phyloP scores from a whole-genome alignment of 345 rosid genomes.

The Populus deltoides region DNA sequence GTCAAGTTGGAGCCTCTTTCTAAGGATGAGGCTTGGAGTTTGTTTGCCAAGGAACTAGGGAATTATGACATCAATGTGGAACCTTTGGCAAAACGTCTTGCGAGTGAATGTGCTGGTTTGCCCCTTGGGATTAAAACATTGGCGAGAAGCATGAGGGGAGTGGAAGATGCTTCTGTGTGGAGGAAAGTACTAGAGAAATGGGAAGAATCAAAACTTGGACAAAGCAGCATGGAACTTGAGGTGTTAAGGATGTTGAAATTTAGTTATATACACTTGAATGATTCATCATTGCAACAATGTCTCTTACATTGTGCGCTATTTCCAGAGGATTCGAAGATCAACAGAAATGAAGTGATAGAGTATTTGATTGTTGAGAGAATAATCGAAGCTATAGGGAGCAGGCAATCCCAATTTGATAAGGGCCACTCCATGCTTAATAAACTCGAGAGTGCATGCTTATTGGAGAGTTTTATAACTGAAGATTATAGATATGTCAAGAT shows the following conservation, averaged over 20 bases:
- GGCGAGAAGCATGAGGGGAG: slow-evolving; percentile 4
- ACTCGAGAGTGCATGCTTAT: slow-evolving; percentile 5
- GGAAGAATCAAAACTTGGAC: background rate
- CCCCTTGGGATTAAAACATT: background rate
- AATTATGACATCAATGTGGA: background rate
- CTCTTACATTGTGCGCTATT: slow-evolving; percentile 23
- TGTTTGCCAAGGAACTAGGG: background rate
- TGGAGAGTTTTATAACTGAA: background rate
- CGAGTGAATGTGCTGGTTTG: background rate
- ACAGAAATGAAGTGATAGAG: slow-evolving; percentile 8
- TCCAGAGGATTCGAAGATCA: background rate
- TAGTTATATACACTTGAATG: slow-evolving; percentile 12
- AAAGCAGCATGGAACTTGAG: background rate
- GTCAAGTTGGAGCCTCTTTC: background rate
- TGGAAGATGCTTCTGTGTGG: slow-evolving; percentile 11
- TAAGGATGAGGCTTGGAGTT: background rate
- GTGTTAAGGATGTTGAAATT: background rate
- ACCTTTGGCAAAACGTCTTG: background rate
- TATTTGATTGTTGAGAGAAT: slow-evolving; percentile 22
- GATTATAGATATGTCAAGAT: background rate
- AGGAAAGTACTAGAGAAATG: slow-evolving; percentile 7
- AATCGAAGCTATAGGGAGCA: background rate
- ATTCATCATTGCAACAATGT: slow-evolving; percentile 5
- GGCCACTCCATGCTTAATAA: slow-evolving; percentile 15
- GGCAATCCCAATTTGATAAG: background rate